phyloP scores from a whole-genome alignment of 352 stramenopile species.

The Pilasporangium apinafurcum region DNA sequence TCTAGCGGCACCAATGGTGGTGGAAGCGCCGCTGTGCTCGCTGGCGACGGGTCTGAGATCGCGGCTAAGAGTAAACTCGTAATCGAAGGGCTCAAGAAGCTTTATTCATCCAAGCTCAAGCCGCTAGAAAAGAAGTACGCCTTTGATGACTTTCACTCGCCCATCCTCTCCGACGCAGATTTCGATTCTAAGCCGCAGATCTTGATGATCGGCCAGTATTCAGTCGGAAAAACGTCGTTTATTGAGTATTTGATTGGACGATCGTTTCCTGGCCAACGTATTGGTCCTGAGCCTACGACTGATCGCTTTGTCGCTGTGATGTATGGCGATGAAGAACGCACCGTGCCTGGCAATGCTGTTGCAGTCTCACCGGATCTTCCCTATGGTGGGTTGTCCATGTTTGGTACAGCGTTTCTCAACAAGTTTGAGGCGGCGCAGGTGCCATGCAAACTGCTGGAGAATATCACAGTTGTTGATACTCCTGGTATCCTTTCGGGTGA shows the following conservation, averaged over 20 bases:
- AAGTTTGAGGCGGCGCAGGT: slow-evolving; percentile 96
- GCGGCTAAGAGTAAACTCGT: slow-evolving; percentile 58
- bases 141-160: slow-evolving; percentile 92
- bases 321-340: slow-evolving; percentile 94
- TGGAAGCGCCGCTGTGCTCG: slow-evolving; percentile 21
- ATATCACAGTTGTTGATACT: slow-evolving; percentile 98
- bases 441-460: slow-evolving; percentile 89
- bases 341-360: slow-evolving; percentile 96
- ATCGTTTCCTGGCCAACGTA: slow-evolving; percentile 95
- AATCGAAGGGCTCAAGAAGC: slow-evolving; percentile 74
- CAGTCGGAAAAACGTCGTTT: slow-evolving; percentile 98
- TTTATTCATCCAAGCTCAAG: slow-evolving; percentile 70
- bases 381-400: slow-evolving; percentile 92
- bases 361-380: slow-evolving; percentile 93
- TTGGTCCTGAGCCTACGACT: slow-evolving; percentile 97
- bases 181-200: slow-evolving; percentile 98
- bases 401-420: slow-evolving; percentile 98
- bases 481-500: slow-evolving; percentile 97
- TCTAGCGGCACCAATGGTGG: background rate
- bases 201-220: slow-evolving; percentile 98
- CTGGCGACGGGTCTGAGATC: slow-evolving; percentile 58
- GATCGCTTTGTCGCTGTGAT: slow-evolving; percentile 98
- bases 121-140: slow-evolving; percentile 90
- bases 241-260: slow-evolving; percentile 94
- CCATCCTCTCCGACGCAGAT: slow-evolving; percentile 90